A percentile compares a stretch with the other conserved stretches of the same genome.
Conservation (phyloP, 2,329 filamentous ascomycete genomes). For the Fusarium verticillioides region DNA sequence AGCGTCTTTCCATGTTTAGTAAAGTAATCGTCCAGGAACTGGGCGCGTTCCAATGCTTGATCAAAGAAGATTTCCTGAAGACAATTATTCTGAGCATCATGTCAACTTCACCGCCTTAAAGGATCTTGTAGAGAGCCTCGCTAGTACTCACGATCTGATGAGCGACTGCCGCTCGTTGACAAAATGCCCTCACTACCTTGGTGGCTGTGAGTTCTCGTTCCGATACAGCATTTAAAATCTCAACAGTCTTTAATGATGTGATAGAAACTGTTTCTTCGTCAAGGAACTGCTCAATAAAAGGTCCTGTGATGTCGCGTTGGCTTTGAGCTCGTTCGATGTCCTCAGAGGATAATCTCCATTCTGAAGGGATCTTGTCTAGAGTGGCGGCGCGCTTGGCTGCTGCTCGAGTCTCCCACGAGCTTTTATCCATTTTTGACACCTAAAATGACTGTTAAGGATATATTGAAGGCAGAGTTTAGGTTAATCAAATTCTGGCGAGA, state of each 20-base stretch:
- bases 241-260: constrained; percentile 10
- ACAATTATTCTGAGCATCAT: constrained; percentile 10
- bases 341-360: constrained; percentile 33
- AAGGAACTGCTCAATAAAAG: constrained; percentile 37
- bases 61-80: constrained; percentile 37
- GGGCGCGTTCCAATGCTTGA: constrained; percentile 25
- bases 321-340: constrained; percentile 24
- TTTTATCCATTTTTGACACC: neutral
- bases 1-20: constrained; percentile 1
- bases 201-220: constrained; percentile 32
- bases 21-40: constrained; percentile 22
- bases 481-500: rapidly evolving
- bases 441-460: rapidly evolving
- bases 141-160: constrained; percentile 61
- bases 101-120: constrained; percentile 58
- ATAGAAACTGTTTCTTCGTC: constrained; percentile 2
- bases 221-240: neutral
- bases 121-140: constrained; percentile 52
- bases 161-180: constrained; percentile 60
- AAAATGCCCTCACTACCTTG: constrained; percentile 63
- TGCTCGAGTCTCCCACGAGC: constrained; percentile 25
- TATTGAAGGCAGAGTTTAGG: neutral
- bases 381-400: constrained; percentile 31
- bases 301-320: constrained; percentile 27
- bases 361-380: constrained; percentile 24